Base-by-base conservation (phyloP, 768 basidiomycete species). In the Rhizopogon sp. region DNA sequence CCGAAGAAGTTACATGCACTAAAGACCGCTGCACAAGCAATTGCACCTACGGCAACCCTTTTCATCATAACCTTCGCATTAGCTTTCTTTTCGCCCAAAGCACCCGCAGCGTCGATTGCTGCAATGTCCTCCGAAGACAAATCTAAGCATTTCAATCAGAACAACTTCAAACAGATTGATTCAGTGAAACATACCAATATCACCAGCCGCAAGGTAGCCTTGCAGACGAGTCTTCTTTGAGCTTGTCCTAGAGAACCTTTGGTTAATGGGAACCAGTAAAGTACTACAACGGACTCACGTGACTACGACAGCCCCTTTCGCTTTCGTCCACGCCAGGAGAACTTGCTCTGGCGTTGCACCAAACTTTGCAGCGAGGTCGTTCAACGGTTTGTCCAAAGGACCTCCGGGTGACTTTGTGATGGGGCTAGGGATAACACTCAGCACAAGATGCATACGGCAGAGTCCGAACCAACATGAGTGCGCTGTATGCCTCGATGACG, bases 201-300 rank as follows among this genome's bases (percentile, higher is more conserved):
- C 85, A 0, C 81, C 88, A 2, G 85, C 85, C 39, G 71, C 72
- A 37, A 90, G 70, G 64, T 92, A 92, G 10, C 85, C 81, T 62
- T 85, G 72, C 28, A 92, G 70, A 10, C 90, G 77, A 2, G 72
- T 67, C 60, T 81, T 80, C 72, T 85, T 88, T 7, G 84, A 82
- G 66, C 85, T 87, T 16, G 82, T 79, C 9, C 85, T 87, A 58
- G 46, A 25, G 6, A 50, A 3, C 43, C 25, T 28, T 28, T 39
- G 4, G 45, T 54, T 25, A 47, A 10, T 42, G 31, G 25, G 53
- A n/a, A 37, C 39, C 8, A 17, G 17, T 25, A 31, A 10, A 13
- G 39, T 37, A 49, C 16, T 14, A 13, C 20, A 47, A 9, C 37
- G 35, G 13, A 44, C 72, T 28, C 64, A 87, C 82, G 84, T 88